These are phyloP conservation scores for Suillus fuscotomentosus DNA, from an alignment of 768 basidiomycete genomes.

Conservation along the genomic window DNA sequence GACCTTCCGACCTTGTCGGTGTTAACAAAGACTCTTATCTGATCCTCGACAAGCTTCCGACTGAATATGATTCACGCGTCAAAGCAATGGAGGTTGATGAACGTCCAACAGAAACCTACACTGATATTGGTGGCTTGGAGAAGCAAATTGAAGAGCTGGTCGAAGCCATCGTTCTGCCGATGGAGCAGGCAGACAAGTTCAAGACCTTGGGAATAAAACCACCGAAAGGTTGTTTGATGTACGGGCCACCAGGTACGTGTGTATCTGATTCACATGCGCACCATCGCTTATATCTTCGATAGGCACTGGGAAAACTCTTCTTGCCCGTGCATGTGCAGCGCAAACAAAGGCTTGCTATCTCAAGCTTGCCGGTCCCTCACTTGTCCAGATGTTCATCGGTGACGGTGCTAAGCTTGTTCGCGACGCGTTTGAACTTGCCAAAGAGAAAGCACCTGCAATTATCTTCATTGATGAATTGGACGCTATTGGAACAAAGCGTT, in stretches of 20 bases:
- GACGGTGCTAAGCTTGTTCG: conserved; percentile 99
- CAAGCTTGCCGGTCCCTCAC: conserved; percentile 94
- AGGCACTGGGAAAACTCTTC: conserved; percentile 96
- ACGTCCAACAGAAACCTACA: conserved; percentile 94
- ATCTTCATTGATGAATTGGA: conserved; percentile 99
- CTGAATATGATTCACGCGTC: conserved; percentile 96
- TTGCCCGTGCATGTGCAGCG: conserved; percentile 96
- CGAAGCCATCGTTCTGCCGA: conserved; percentile 96
- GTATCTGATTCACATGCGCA: not conserved
- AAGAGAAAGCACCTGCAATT: conserved; percentile 98
- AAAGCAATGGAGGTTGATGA: conserved; percentile 99
- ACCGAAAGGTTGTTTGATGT: conserved; percentile 98
- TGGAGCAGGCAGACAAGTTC: conserved; percentile 99
- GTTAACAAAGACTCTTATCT: conserved; percentile 99
- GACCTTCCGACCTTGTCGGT: conserved; percentile 92
- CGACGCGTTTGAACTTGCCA: conserved; percentile 96
- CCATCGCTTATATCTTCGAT: conserved; percentile 4
- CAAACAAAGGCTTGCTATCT: conserved; percentile 98
- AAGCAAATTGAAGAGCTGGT: conserved; percentile 99
- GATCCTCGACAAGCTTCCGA: conserved; percentile 91
- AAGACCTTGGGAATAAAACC: conserved; percentile 97
- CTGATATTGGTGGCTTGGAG: conserved; percentile 96
- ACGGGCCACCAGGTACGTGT: conserved; percentile 86
- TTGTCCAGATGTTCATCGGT: conserved; percentile 99
- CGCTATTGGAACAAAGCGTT: conserved; percentile 98